Evolutionary conservation across 257 asterid genomes (phyloP), one percentile per base, ranked within the genome.

Genomic region (Voacanga thouarsii): DNA sequence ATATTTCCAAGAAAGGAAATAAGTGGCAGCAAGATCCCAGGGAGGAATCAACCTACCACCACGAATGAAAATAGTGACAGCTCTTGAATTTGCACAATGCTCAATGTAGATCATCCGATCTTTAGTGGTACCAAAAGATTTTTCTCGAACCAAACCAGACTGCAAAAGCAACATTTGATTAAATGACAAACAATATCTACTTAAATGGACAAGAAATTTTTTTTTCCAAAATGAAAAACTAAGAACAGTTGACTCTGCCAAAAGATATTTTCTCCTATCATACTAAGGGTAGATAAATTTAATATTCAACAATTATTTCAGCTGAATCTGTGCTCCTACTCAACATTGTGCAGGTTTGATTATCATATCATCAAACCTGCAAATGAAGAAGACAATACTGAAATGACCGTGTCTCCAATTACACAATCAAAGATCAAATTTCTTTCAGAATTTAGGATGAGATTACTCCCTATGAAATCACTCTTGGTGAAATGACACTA

Each of bases 61-160:
- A 75, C 99, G 99, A 51, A 95, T 95, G 83, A 95, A 95, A 83
- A 95, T 84, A 80, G 99, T 95, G 30, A 95, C 99, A 57, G 99
- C 99, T 88, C 89, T 90, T 83, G 99, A 95, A 83, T 95, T 95
- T 55, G 99, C 97, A 89, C 99, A 95, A 79, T 95, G 99, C 90
- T 95, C 99, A 71, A 95, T 95, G 80, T 93, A 95, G 74, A 95
- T 93, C 99, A 95, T 95, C 60, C 98, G 87, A 80, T 92, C 99
- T 83, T 95, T 95, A 50, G 99, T 95, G 78, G 99, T 95, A 47
- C 99, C 99, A 74, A 92, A 95, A 65, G 96, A 81, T 84, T 91
- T 95, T 85, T 95, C 98, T 82, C 99, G 89, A 81, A 95, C 96
- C 89, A 95, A 86, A 76, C 99, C 98, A 60, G 99, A 98, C 99